Conservation (phyloP, 2,329 filamentous ascomycete species). For the Cadophora sp. region DNA sequence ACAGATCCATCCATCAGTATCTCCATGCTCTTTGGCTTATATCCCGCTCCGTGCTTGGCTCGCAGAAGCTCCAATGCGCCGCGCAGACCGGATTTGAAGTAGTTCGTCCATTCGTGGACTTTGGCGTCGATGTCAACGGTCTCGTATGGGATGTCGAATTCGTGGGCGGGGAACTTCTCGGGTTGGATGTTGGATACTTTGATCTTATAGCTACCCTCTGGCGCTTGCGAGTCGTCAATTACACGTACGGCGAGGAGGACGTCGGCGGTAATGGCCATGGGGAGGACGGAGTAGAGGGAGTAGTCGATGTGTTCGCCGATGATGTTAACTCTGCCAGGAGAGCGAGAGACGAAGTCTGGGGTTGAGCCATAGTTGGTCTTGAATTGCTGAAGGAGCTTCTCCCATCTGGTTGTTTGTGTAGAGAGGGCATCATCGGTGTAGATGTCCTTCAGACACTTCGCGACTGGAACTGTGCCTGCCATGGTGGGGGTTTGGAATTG, state of each 20-base stretch:
- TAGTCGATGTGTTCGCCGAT: conserved; percentile 99
- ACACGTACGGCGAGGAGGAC: conserved; percentile 81
- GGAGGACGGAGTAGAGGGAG: conserved; percentile 92
- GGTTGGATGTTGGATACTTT: conserved; percentile 81
- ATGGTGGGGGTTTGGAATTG: conserved; percentile 46
- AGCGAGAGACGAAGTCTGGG: conserved; percentile 84
- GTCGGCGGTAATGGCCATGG: conserved; percentile 94
- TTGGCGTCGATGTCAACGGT: conserved; percentile 83
- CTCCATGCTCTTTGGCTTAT: conserved; percentile 79
- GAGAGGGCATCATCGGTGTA: conserved; percentile 78
- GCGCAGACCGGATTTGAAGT: conserved; percentile 91
- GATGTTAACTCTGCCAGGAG: conserved; percentile 94
- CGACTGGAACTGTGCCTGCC: conserved; percentile 73
- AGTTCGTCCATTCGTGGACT: conserved; percentile 95
- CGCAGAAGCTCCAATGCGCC: conserved; percentile 82
- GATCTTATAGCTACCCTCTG: conserved; percentile 66
- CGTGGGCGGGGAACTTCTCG: conserved; percentile 75
- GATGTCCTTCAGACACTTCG: conserved; percentile 78
- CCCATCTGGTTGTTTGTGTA: conserved; percentile 77
- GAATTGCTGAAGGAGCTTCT: conserved; percentile 74
- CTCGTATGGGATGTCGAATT: conserved; percentile 73
- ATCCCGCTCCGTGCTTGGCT: conserved; percentile 64
- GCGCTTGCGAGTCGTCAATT: conserved; percentile 53
- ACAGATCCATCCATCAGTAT: conserved; percentile 91
- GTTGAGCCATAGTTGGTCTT: conserved; percentile 70